Evolutionary conservation across 1,284 basidiomycete species (phyloP), one percentile per base, ranked within the genome.

Genomic region (Exobasidium cylindrosporum): DNA sequence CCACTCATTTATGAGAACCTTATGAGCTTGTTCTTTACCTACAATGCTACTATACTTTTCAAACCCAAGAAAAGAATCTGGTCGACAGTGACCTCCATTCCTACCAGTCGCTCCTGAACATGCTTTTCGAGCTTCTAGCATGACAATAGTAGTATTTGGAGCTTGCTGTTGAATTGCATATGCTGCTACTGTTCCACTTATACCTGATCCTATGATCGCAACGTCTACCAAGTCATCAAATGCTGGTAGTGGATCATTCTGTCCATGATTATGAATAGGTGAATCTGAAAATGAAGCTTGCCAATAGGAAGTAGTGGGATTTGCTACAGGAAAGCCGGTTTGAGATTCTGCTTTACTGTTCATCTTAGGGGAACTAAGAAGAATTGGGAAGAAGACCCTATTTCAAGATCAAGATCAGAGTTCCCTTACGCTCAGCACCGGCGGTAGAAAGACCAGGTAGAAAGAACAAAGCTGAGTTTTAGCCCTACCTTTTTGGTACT

Each of bases 151-250:
- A 11, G 28, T 10, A 21, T 28, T 32, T 13, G 3, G 31, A 53
- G 26, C 43, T 58, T 54, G 13, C 35, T 28, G 10, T 23, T 28
- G 26, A 40, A 59, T 21, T 29, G 21, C 31, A 63, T 78, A 78
- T 23, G 72, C 73, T 50, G 74, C 73, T 57, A 76, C 76, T 66
- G 77, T 73, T 56, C 76, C 76, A 23, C 72, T 74, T 65, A 78
- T 70, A 62, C 76, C 76, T 44, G 75, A 72, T 44, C 76, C 76
- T 50, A 78, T 62, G 60, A 78, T 70, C 65, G 74, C 46, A 14
- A 77, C 67, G 56, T 72, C 70, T 5, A 17, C 47, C 3, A 32
- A 2, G 23, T 10, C 14, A 5, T 60, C 21, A 23, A 29, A 3
- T 17, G n/a, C n/a, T 26, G 52, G 26, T 11, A 60, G 31, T 2